These are phyloP conservation scores for Pichia heedii DNA, from an alignment of 805 yeast species.

Conservation along the genomic window DNA sequence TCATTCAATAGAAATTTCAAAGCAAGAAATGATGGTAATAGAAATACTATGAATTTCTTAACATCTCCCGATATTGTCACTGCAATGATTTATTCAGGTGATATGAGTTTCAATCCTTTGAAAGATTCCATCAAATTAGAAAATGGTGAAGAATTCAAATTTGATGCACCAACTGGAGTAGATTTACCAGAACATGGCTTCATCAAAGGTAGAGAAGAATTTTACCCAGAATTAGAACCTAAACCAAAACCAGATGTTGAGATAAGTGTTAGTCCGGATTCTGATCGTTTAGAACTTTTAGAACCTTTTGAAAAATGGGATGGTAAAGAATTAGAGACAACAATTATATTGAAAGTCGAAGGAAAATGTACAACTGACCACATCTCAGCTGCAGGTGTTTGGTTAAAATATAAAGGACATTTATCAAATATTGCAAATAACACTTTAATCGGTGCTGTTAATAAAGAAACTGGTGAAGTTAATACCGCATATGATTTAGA, in stretches of 20 bases:
- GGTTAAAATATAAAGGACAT: slow-evolving; percentile 98
- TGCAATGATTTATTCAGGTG: slow-evolving; percentile 93
- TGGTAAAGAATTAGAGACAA: slow-evolving; percentile 71
- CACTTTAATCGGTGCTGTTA: slow-evolving; percentile 94
- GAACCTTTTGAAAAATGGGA: slow-evolving; percentile 86
- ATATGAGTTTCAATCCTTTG: slow-evolving; percentile 91
- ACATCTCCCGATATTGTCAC: slow-evolving; percentile 96
- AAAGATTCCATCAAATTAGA: slow-evolving; percentile 82
- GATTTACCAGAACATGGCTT: slow-evolving; percentile 88
- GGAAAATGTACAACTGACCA: slow-evolving; percentile 99
- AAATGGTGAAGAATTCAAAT: slow-evolving; percentile 84
- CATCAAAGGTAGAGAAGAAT: slow-evolving; percentile 67
- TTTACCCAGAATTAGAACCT: slow-evolving; percentile 49
- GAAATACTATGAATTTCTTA: slow-evolving; percentile 92
- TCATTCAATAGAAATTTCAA: slow-evolving; percentile 98
- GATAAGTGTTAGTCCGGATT: slow-evolving; percentile 61
- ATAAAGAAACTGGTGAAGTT: slow-evolving; percentile 94
- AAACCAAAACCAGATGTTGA: slow-evolving; percentile 43
- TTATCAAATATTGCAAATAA: slow-evolving; percentile 91
- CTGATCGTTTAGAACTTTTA: slow-evolving; percentile 83
- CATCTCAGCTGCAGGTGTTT: slow-evolving; percentile 96
- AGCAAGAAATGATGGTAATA: slow-evolving; percentile 97
- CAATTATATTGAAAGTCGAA: slow-evolving; percentile 80
- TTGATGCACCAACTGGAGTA: slow-evolving; percentile 79
- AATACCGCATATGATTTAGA: slow-evolving; percentile 83